Evolutionary conservation across 768 basidiomycete species (phyloP).

Genomic region (Boletus sensibilis): DNA sequence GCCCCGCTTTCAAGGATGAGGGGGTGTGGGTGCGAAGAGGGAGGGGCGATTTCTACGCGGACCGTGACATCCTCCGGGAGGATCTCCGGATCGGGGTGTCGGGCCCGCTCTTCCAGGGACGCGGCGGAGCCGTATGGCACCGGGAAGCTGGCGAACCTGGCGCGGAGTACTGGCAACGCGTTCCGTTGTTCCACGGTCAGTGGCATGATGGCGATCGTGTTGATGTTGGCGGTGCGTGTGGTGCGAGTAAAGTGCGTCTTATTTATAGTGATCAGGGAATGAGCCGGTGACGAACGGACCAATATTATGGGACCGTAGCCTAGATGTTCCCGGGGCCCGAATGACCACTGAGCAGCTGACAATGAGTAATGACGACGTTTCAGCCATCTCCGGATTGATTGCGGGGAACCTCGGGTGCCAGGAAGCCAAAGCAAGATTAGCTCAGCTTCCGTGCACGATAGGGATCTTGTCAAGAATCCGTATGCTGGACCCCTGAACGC

Average conservation of each 20-base stretch:
- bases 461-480: too few species aligned
- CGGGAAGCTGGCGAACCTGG: rapidly evolving
- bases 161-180: slow-evolving; percentile 3
- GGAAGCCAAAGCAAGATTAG: too few species aligned
- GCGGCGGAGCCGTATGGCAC: not conserved
- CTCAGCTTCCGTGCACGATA: too few species aligned
- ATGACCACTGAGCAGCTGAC: too few species aligned
- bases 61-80: slow-evolving; percentile 13
- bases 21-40: slow-evolving; percentile 4
- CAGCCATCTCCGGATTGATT: too few species aligned
- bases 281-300: too few species aligned
- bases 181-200: slow-evolving; percentile 17
- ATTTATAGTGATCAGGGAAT: not conserved
- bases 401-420: too few species aligned
- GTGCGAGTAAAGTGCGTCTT: not conserved
- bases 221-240: not conserved
- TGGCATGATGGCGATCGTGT: slow-evolving; percentile 2
- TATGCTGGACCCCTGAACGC: not conserved
- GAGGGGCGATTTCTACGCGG: slow-evolving; percentile 18
- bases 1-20: too few species aligned
- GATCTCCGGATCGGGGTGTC: not conserved
- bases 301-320: too few species aligned
- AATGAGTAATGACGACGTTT: too few species aligned
- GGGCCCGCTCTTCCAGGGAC: slow-evolving; percentile 18
- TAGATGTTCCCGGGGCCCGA: too few species aligned